Percentiles rank a stretch among this genome's conserved stretches.
Conservation (phyloP, 768 basidiomycete genomes). For the Amanita rimosa region DNA sequence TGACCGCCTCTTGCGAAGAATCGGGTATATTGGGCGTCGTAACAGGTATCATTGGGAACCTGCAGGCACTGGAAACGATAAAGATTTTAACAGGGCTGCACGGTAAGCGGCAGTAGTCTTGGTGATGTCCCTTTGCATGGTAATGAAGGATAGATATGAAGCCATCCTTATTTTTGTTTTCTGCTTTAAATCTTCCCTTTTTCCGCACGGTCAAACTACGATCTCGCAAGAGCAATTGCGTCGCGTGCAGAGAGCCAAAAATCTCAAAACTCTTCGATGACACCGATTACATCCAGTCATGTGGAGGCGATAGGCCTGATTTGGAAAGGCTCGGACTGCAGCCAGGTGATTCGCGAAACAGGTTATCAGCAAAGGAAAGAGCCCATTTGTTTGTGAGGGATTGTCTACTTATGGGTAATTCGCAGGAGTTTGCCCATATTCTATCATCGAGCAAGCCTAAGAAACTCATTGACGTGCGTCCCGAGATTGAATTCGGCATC, state of each 20-base stretch:
- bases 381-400: not conserved
- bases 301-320: slow-evolving; percentile 62
- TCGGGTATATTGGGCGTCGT: slow-evolving; percentile 82
- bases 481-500: slow-evolving; percentile 74
- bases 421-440: slow-evolving; percentile 14
- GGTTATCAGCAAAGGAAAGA: slow-evolving; percentile 32
- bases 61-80: slow-evolving; percentile 85
- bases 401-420: not conserved
- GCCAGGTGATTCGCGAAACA: slow-evolving; percentile 26
- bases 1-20: slow-evolving; percentile 75
- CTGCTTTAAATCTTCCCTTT: slow-evolving; percentile 54
- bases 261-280: slow-evolving; percentile 35
- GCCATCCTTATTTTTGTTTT: slow-evolving; percentile 63
- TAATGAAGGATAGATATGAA: slow-evolving; percentile 31
- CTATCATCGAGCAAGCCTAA: slow-evolving; percentile 1
- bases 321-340: slow-evolving; percentile 48
- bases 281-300: slow-evolving; percentile 79
- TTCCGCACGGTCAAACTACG: slow-evolving; percentile 84
- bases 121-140: not conserved
- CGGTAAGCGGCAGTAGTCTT: slow-evolving; percentile 24
- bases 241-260: slow-evolving; percentile 53
- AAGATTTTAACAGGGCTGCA: slow-evolving; percentile 63
- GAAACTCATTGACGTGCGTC: slow-evolving; percentile 67
- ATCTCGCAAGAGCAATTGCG: slow-evolving; percentile 54
- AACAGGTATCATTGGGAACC: slow-evolving; percentile 78